phyloP scores from a whole-genome alignment of 306 rosid species.

The Pyrus communis region DNA sequence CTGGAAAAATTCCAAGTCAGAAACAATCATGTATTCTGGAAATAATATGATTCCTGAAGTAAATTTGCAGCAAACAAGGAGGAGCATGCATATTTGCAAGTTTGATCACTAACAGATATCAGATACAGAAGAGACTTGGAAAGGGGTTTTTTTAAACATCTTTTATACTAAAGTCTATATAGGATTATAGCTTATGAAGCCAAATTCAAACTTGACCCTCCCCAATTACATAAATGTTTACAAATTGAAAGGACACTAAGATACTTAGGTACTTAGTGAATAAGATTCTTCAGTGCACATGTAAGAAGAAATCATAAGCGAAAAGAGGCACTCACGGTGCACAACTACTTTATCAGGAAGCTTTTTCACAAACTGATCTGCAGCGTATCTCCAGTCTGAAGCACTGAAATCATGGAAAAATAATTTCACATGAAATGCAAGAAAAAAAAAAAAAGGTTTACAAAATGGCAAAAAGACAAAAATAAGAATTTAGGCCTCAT shows the following conservation, averaged over 20 bases:
- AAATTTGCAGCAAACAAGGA: background rate
- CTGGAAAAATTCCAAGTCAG: slow-evolving; percentile 24
- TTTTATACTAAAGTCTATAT: background rate
- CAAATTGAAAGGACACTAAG: background rate
- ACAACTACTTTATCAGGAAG: slow-evolving; percentile 81
- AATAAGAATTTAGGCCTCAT: background rate
- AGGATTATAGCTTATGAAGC: background rate
- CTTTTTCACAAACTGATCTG: slow-evolving; percentile 62
- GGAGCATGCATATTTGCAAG: background rate
- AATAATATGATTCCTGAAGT: background rate
- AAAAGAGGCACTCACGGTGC: slow-evolving; percentile 55
- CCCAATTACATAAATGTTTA: background rate
- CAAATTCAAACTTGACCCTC: background rate
- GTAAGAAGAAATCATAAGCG: slow-evolving; percentile 2
- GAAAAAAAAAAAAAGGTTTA: background rate
- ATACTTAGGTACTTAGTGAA: background rate
- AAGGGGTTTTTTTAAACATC: background rate
- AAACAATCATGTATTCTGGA: background rate
- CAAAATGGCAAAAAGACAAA: background rate
- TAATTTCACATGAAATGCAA: background rate
- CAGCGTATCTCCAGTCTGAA: slow-evolving; percentile 84
- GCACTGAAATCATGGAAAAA: slow-evolving; percentile 44
- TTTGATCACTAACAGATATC: background rate
- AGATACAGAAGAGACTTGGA: background rate
- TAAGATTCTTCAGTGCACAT: background rate